A percentile compares a stretch with the other conserved stretches of the same genome.
These are phyloP conservation scores for Hypoxylon sp. DNA, from an alignment of 2,329 filamentous ascomycete species.

Conservation along the genomic window DNA sequence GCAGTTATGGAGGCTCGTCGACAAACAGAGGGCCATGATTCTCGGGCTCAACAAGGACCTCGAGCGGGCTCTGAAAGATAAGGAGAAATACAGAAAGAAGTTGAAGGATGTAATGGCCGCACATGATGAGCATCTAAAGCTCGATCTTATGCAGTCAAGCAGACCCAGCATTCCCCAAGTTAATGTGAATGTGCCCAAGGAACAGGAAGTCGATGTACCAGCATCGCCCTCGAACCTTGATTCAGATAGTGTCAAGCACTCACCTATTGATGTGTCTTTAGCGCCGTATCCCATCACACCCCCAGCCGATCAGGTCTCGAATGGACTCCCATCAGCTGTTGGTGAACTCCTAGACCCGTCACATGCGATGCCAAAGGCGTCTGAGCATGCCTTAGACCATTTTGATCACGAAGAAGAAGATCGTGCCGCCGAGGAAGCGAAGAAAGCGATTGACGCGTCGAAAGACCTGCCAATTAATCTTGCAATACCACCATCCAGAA, in stretches of 20 bases:
- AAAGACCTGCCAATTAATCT: slow-evolving; percentile 67
- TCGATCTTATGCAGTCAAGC: slow-evolving; percentile 42
- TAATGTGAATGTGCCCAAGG: slow-evolving; percentile 53
- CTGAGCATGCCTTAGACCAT: slow-evolving; percentile 71
- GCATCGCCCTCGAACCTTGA: slow-evolving; percentile 65
- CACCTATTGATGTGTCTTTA: slow-evolving; percentile 71
- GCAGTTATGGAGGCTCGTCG: slow-evolving; percentile 94
- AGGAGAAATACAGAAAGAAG: slow-evolving; percentile 93
- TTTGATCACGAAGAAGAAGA: slow-evolving; percentile 71
- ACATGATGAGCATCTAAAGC: slow-evolving; percentile 48
- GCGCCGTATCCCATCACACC: slow-evolving; percentile 77
- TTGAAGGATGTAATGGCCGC: slow-evolving; percentile 78
- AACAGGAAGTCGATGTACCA: slow-evolving; percentile 57
- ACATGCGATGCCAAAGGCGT: slow-evolving; percentile 72
- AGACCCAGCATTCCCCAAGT: slow-evolving; percentile 47
- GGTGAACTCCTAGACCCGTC: slow-evolving; percentile 69
- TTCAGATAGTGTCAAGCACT: slow-evolving; percentile 67
- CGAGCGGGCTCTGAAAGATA: slow-evolving; percentile 91
- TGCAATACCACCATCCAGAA: slow-evolving; percentile 70
- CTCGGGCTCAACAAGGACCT: slow-evolving; percentile 94
- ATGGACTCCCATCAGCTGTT: slow-evolving; percentile 61
- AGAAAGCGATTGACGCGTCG: slow-evolving; percentile 63
- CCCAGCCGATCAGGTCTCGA: slow-evolving; percentile 66
- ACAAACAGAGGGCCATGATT: slow-evolving; percentile 96
- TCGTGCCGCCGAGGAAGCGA: slow-evolving; percentile 61